Conservation (phyloP, 2,329 filamentous ascomycete genomes). For the Penicillium sp. region DNA sequence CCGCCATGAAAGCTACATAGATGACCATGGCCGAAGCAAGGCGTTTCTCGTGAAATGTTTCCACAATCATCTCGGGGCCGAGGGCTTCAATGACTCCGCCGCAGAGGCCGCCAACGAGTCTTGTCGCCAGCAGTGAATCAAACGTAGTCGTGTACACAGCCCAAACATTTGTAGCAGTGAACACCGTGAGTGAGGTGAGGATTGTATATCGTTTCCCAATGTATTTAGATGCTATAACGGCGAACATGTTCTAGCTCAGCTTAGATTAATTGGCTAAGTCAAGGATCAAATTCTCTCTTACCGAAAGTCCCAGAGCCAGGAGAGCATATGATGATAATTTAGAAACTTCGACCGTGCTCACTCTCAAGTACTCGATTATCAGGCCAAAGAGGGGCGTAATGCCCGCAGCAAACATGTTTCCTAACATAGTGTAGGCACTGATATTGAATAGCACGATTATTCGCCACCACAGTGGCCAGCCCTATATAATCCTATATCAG, state of each 20-base stretch:
- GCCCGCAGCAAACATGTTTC: neutral
- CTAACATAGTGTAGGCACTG: neutral
- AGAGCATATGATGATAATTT: neutral
- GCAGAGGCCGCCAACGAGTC: neutral
- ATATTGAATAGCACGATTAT: neutral
- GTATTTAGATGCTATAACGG: neutral
- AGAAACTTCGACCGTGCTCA: neutral
- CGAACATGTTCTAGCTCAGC: neutral
- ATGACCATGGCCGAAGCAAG: neutral
- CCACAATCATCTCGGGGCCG: neutral
- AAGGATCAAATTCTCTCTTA: neutral
- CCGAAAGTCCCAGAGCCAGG: neutral
- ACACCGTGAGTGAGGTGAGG: neutral
- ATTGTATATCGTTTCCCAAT: neutral
- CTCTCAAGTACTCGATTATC: neutral
- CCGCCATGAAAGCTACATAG: neutral
- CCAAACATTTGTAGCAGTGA: neutral
- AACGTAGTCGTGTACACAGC: neutral
- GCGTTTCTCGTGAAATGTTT: neutral
- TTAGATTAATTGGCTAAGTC: neutral
- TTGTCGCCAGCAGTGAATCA: neutral
- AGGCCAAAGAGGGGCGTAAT: neutral
- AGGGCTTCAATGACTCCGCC: neutral
- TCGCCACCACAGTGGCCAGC: neutral
- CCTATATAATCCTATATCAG: conserved; percentile 35